phyloP scores from a whole-genome alignment of 2,329 filamentous ascomycete genomes.

The Pseudogymnoascus sp. region DNA sequence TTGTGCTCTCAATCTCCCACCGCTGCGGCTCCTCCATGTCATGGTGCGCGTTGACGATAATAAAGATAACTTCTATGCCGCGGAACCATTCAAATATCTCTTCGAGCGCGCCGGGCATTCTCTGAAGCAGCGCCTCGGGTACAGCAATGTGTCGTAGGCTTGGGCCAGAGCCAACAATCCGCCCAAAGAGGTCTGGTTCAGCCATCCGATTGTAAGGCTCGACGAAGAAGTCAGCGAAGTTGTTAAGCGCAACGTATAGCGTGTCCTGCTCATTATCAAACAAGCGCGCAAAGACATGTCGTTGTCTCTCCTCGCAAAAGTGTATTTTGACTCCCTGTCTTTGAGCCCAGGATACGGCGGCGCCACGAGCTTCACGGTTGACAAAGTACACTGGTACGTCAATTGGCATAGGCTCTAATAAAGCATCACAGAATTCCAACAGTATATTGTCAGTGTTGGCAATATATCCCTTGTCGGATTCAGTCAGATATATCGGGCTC shows the following conservation, averaged over 20 bases:
- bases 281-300: neutral
- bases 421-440: neutral
- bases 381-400: neutral
- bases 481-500: neutral
- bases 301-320: neutral
- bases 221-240: neutral
- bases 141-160: neutral
- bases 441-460: neutral
- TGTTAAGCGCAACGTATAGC: neutral
- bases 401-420: neutral
- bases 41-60: neutral
- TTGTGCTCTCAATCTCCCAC: neutral
- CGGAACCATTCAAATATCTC: neutral
- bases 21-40: neutral
- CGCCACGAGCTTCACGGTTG: neutral
- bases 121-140: neutral
- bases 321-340: neutral
- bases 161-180: neutral
- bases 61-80: neutral
- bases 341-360: neutral
- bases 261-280: neutral
- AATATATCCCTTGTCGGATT: neutral
- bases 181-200: neutral
- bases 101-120: neutral
- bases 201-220: neutral